Evolutionary conservation across 257 asterid species (phyloP).

Genomic region (Lycium ferocissimum): DNA sequence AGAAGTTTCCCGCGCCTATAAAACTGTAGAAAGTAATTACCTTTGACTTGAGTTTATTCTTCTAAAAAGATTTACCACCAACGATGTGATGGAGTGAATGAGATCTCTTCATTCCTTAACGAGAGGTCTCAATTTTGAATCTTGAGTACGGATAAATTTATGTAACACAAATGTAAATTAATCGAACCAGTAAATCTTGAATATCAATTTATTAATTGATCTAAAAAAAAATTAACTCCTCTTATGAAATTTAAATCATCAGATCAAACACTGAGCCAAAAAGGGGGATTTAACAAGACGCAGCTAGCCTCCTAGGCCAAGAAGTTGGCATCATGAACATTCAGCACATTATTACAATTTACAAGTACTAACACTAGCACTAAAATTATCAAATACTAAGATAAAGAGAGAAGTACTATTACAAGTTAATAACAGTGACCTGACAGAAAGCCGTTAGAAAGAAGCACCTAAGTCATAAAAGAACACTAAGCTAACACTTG

Average conservation of each 20-base stretch:
- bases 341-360: constrained; percentile 25
- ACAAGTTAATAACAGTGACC: constrained; percentile 41
- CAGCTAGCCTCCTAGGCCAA: constrained; percentile 17
- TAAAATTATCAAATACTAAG: background rate
- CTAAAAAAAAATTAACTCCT: background rate
- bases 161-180: no score
- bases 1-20: no score
- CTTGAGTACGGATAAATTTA: no score
- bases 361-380: background rate
- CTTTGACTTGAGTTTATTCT: background rate
- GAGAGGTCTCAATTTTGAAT: no score
- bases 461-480: constrained; percentile 32
- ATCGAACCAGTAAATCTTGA: no score
- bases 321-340: constrained; percentile 13
- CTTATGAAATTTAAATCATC: background rate
- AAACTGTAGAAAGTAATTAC: no score
- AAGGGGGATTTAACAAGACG: constrained; percentile 1
- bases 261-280: background rate
- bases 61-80: background rate
- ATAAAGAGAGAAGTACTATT: background rate
- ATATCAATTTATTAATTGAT: no score
- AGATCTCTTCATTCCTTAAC: no score
- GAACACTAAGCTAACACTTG: background rate
- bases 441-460: constrained; percentile 50
- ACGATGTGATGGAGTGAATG: no score